Base-by-base conservation (phyloP, 371 early-diverging fungal species). In the Zancudomyces culisetae region DNA sequence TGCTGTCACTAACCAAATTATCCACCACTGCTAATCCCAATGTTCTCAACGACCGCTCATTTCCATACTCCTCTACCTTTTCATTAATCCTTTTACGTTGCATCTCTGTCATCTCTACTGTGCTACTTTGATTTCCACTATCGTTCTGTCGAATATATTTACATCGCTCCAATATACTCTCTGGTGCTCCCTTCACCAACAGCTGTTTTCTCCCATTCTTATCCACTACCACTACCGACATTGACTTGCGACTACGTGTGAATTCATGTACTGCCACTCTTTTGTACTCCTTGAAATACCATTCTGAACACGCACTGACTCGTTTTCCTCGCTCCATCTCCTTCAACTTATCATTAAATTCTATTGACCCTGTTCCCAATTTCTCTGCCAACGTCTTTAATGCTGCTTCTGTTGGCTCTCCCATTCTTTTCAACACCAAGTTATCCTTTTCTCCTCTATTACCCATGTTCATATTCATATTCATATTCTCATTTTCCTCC, bases 401-500 rank as follows among this genome's bases (percentile, higher is more conserved):
- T 18, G 97, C 95, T n/a, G 94, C 97, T 69, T 96, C 97, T 24
- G 97, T 96, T n/a, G 97, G 96, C 74, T 97, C 97, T 53, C 97
- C 97, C 53, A 91, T 76, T n/a, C n/a, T n/a, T n/a, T n/a, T n/a
- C n/a, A n/a, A n/a, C n/a, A n/a, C n/a, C n/a, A n/a, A n/a, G n/a
- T n/a, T n/a, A 59, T 79, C 79, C 35, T 58, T 56, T 65, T 81
- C 85, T 1, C 45, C 27, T 45, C 76, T 72, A 39, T 63, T 56
- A n/a, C n/a, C n/a, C n/a, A n/a, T n/a, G n/a, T n/a, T n/a, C n/a
- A n/a, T n/a, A n/a, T n/a, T n/a, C n/a, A n/a, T n/a, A n/a, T n/a
- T n/a, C n/a, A n/a, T n/a, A n/a, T n/a, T n/a, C n/a, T n/a, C n/a
- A n/a, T n/a, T n/a, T n/a, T n/a, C n/a, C n/a, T n/a, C n/a, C 28